A percentile compares a stretch with the other conserved stretches of the same genome.
Evolutionary conservation across 495 filamentous ascomycete species (phyloP).

Genomic region (Aeminium ludgeri): DNA sequence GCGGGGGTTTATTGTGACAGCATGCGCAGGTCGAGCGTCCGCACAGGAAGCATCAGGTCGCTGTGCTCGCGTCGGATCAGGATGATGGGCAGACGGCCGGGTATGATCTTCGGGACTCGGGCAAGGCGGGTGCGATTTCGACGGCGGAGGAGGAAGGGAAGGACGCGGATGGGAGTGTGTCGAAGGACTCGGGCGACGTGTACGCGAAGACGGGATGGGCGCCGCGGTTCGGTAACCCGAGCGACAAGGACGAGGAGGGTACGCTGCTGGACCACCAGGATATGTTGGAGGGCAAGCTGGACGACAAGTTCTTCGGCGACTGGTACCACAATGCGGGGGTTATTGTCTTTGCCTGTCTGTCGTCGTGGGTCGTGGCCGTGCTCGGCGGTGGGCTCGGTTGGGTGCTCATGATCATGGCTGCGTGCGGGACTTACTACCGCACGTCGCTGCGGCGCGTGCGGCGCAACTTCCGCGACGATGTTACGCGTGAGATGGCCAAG

Average conservation of each 20-base stretch:
- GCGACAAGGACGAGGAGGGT: slow-evolving; percentile 36
- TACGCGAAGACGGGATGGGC: slow-evolving; percentile 70
- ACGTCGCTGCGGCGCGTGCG: slow-evolving; percentile 87
- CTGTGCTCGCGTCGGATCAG: slow-evolving; percentile 52
- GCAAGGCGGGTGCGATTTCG: slow-evolving; percentile 45
- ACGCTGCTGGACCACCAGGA: slow-evolving; percentile 75
- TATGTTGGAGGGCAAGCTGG: slow-evolving; percentile 64
- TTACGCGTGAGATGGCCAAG: slow-evolving; percentile 84
- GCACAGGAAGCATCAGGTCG: slow-evolving; percentile 12
- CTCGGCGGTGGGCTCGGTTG: slow-evolving; percentile 83
- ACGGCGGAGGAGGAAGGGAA: slow-evolving; percentile 22
- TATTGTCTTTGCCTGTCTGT: slow-evolving; percentile 80
- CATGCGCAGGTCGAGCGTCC: slow-evolving; percentile 5
- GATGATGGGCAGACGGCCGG: slow-evolving; percentile 48
- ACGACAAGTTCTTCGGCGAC: slow-evolving; percentile 88
- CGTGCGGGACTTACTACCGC: slow-evolving; percentile 87
- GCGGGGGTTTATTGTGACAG: too few relatives aligned
- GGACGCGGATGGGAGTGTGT: slow-evolving; percentile 31
- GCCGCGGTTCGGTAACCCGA: slow-evolving; percentile 54
- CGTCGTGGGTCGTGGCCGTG: slow-evolving; percentile 76
- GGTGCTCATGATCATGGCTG: slow-evolving; percentile 83
- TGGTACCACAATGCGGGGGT: slow-evolving; percentile 95
- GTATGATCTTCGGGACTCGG: slow-evolving; percentile 64
- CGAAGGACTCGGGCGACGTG: slow-evolving; percentile 45
- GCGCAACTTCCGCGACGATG: slow-evolving; percentile 89